phyloP scores from a whole-genome alignment of 2,329 filamentous ascomycete species.

The Dothiorella sarmentorum region DNA sequence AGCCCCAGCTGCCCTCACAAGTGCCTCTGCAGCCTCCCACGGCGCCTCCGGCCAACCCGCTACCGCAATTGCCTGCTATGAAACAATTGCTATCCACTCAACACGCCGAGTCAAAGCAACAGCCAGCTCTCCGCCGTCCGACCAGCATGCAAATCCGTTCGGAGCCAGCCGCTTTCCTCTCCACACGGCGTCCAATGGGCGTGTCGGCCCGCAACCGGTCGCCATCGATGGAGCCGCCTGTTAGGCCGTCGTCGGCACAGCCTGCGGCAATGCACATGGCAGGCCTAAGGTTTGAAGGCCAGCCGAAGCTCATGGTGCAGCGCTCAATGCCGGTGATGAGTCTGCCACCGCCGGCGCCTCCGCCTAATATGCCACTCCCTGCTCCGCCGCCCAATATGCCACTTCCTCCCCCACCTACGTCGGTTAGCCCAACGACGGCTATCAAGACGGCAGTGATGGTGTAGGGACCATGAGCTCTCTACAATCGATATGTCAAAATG shows the following conservation, averaged over 20 bases:
- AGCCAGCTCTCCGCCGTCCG: constrained; percentile 38
- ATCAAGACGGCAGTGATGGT: constrained; percentile 8
- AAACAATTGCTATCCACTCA: constrained; percentile 19
- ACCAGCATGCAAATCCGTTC: constrained; percentile 45
- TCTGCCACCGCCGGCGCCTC: constrained; percentile 45
- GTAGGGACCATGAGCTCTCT: neutral
- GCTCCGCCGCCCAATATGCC: constrained; percentile 27
- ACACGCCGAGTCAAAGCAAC: neutral
- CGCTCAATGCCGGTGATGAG: constrained; percentile 38
- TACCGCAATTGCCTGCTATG: constrained; percentile 20
- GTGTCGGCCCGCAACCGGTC: constrained; percentile 9
- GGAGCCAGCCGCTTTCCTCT: constrained; percentile 43
- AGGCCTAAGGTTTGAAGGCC: neutral
- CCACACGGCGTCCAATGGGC: constrained; percentile 30
- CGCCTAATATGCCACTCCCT: constrained; percentile 46
- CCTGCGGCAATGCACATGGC: neutral
- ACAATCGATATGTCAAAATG: neutral
- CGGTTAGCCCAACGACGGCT: neutral
- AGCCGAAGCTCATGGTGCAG: constrained; percentile 18
- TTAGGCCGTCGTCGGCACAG: constrained; percentile 1
- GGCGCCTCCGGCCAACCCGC: neutral
- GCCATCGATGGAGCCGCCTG: neutral
- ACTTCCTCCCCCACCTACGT: constrained; percentile 1
- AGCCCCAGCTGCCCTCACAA: neutral
- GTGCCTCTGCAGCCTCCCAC: neutral